phyloP scores from a whole-genome alignment of 345 rosid species.

The Eutrema heterophyllum region DNA sequence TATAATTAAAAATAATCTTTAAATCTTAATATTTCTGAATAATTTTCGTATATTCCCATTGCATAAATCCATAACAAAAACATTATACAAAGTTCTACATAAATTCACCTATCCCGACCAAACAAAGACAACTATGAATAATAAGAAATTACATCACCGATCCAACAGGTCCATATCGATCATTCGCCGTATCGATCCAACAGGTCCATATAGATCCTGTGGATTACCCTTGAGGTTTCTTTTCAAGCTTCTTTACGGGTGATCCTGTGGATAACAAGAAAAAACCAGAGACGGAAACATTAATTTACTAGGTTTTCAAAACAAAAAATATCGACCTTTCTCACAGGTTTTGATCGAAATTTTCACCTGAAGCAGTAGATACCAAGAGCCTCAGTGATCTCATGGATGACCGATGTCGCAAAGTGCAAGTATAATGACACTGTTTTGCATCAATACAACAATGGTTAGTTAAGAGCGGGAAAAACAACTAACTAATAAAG shows the following conservation, averaged over 20 bases:
- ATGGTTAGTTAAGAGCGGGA: not conserved
- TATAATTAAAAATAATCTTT: not conserved
- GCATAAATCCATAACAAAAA: not conserved
- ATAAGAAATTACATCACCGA: conserved; percentile 13
- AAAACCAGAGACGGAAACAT: not conserved
- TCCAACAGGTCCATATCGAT: not conserved
- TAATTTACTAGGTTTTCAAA: not conserved
- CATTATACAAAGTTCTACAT: conserved; percentile 18
- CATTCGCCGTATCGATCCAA: not conserved
- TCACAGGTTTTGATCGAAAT: not conserved
- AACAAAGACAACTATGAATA: conserved; percentile 15
- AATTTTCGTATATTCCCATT: not conserved
- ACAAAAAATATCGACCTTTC: not conserved
- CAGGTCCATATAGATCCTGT: too few relatives aligned
- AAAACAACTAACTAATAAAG: not conserved
- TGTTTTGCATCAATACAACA: conserved; percentile 24
- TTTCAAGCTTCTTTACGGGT: conserved; percentile 90
- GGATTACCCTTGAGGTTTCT: not conserved
- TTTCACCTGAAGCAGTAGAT: conserved; percentile 92
- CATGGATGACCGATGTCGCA: conserved; percentile 89
- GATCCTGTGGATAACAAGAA: conserved; percentile 51
- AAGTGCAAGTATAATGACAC: conserved; percentile 78
- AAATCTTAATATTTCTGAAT: not conserved
- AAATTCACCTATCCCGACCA: conserved; percentile 4
- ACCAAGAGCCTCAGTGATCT: conserved; percentile 90